Evolutionary conservation across 2,329 filamentous ascomycete species (phyloP), one percentile per base, ranked within the genome.

Genomic region (Xylariaceae sp.): DNA sequence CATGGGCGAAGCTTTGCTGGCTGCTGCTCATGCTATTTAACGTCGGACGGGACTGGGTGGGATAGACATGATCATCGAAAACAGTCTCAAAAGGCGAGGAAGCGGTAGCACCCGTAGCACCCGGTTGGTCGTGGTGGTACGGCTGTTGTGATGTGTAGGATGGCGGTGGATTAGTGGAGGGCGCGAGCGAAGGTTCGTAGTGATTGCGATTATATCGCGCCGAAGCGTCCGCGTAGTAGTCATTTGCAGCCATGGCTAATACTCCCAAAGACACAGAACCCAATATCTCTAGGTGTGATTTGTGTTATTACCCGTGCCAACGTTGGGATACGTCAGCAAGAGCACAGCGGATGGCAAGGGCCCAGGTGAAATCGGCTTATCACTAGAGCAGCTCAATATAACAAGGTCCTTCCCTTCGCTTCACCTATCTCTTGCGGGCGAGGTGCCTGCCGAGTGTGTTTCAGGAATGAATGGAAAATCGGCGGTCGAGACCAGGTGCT

Each of bases 41-140:
- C 10, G 53, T 53, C 27, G 50, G 67, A 58, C 50, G 70, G 67
- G 58, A 50, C n/a, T 70, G 71, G 44, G 80, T 75, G 50, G 84
- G 83, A 66, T 89, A 88, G 52, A 80, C 78, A 72, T 85, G 77
- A 69, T 89, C 86, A 70, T 88, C 85, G 69, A 88, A 88, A 50
- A 85, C 82, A 41, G 81, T 82, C 49, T 84, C 82, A 67, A 88
- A 87, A 8, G 86, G 85, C 16, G 83, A 81, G 15, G 80, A 64
- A 63, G 73, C 64, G 15, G 66, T 61, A 21, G 62, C 63, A 51
- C 55, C 57, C 50, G 54, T 57, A 24, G 63, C 64, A 53, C 52
- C 57, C 44, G 54, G 64, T 55, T 42, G 69, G 30, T 20, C 36
- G 60, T 58, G 71, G 66, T 57, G 70, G 43, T 50, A 70, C 51